These are phyloP conservation scores for Plenodomus tracheiphilus DNA, from an alignment of 2,329 filamentous ascomycete species.

Conservation along the genomic window DNA sequence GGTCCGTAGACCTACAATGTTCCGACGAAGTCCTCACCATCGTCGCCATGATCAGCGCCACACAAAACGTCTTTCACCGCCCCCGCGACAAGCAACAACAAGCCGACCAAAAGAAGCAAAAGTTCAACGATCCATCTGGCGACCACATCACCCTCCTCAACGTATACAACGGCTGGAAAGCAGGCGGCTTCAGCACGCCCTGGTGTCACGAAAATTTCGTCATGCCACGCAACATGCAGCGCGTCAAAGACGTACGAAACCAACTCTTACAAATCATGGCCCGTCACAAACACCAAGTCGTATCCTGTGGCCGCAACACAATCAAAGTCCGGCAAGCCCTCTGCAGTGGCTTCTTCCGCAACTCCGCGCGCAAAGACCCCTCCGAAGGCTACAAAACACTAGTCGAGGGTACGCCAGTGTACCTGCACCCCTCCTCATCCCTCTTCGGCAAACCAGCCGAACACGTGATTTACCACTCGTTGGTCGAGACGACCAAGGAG, in stretches of 20 bases:
- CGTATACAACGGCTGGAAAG: conserved; percentile 97
- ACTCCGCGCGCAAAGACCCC: conserved; percentile 90
- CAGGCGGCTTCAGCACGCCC: conserved; percentile 75
- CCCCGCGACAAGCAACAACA: conserved; percentile 97
- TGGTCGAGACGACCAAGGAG: conserved; percentile 93
- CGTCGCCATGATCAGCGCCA: conserved; percentile 69
- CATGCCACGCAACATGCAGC: conserved; percentile 83
- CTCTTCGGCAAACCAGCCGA: conserved; percentile 95
- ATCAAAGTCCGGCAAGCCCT: conserved; percentile 85
- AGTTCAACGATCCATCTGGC: conserved; percentile 93
- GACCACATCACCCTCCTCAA: conserved; percentile 95
- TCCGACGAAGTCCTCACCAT: conserved; percentile 94
- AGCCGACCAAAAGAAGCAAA: conserved; percentile 95
- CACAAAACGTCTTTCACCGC: conserved; percentile 86
- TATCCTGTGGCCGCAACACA: conserved; percentile 86
- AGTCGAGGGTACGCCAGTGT: conserved; percentile 91
- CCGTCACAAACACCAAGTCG: conserved; percentile 78
- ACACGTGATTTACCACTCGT: conserved; percentile 90
- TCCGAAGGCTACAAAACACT: conserved; percentile 98
- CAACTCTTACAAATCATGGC: conserved; percentile 94
- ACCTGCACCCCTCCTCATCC: conserved; percentile 88
- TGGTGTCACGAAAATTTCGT: conserved; percentile 99
- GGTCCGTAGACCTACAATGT: conserved; percentile 82
- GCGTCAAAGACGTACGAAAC: conserved; percentile 88
- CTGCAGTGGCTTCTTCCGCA: conserved; percentile 94